These are phyloP conservation scores for Blastobotrys arbuscula DNA, from an alignment of 1,139 yeast species.

Conservation along the genomic window DNA sequence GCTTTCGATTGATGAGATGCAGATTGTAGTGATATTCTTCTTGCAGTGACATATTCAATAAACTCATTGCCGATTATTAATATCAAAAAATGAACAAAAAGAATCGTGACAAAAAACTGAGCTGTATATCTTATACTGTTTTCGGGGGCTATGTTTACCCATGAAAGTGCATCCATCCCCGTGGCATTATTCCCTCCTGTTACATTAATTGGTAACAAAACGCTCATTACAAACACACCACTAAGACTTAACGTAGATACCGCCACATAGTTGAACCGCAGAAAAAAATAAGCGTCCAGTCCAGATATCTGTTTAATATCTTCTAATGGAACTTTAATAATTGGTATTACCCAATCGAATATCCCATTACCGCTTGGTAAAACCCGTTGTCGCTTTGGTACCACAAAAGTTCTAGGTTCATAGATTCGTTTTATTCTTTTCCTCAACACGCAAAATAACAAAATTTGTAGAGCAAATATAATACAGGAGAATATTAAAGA, in stretches of 20 bases:
- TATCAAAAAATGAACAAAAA: slow-evolving; percentile 18
- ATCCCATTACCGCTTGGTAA: slow-evolving; percentile 19
- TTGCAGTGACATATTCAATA: slow-evolving; percentile 21
- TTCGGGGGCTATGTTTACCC: slow-evolving; percentile 24
- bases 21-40: slow-evolving; percentile 23
- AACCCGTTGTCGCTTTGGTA: slow-evolving; percentile 19
- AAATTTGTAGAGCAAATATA: slow-evolving; percentile 23
- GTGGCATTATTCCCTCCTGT: slow-evolving; percentile 16
- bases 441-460: slow-evolving; percentile 25
- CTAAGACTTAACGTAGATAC: slow-evolving; percentile 18
- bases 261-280: slow-evolving; percentile 27
- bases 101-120: slow-evolving; percentile 25
- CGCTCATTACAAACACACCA: slow-evolving; percentile 22
- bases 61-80: slow-evolving; percentile 25
- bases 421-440: slow-evolving; percentile 25
- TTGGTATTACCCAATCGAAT: slow-evolving; percentile 24
- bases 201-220: slow-evolving; percentile 28
- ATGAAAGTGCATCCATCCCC: slow-evolving; percentile 28
- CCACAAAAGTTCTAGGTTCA: slow-evolving; percentile 29
- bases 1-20: slow-evolving; percentile 20
- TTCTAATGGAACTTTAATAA: slow-evolving; percentile 15
- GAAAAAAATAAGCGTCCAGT: slow-evolving; percentile 32
- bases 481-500: slow-evolving; percentile 26
- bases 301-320: slow-evolving; percentile 22
- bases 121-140: slow-evolving; percentile 22